These are phyloP conservation scores for Debaryomyces hansenii DNA, from an alignment of 805 yeast species.

Conservation along the genomic window DNA sequence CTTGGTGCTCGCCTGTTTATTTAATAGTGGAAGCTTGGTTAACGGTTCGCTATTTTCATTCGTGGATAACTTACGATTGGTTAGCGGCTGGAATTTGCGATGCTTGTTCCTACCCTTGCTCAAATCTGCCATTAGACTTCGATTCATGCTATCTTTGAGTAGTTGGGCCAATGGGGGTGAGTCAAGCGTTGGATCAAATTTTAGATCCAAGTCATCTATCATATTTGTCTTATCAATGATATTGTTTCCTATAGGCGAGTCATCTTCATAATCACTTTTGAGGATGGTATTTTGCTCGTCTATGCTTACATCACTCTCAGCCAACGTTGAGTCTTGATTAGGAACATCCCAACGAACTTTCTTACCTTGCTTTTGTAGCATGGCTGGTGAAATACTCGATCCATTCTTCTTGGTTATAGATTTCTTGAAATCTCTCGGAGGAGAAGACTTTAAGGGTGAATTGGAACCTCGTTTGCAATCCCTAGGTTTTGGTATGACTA, in stretches of 20 bases:
- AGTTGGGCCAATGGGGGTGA: conserved; percentile 27
- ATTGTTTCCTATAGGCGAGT: conserved; percentile 27
- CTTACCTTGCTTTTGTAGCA: conserved; percentile 19
- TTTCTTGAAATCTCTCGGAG: conserved; percentile 21
- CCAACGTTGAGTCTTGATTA: conserved; percentile 10
- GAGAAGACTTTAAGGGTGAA: conserved; percentile 27
- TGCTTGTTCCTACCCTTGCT: background rate
- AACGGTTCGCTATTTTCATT: conserved; percentile 7
- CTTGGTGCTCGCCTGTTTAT: conserved; percentile 33
- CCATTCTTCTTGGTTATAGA: conserved; percentile 11
- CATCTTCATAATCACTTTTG: conserved; percentile 26
- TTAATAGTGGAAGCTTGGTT: conserved; percentile 29
- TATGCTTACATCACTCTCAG: conserved; percentile 32
- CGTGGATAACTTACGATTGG: conserved; percentile 17
- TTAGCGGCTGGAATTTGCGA: conserved; percentile 7
- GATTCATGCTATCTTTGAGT: background rate
- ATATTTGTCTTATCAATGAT: conserved; percentile 22
- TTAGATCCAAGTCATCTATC: conserved; percentile 27
- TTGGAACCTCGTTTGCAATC: conserved; percentile 21
- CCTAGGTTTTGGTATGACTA: conserved; percentile 4
- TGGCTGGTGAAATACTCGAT: background rate
- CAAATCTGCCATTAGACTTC: background rate
- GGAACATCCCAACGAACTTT: conserved; percentile 51
- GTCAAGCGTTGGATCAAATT: conserved; percentile 27
- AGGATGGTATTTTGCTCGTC: conserved; percentile 18